These are phyloP conservation scores for Fusarium sp. DNA, from an alignment of 2,329 filamentous ascomycete genomes.

Conservation along the genomic window DNA sequence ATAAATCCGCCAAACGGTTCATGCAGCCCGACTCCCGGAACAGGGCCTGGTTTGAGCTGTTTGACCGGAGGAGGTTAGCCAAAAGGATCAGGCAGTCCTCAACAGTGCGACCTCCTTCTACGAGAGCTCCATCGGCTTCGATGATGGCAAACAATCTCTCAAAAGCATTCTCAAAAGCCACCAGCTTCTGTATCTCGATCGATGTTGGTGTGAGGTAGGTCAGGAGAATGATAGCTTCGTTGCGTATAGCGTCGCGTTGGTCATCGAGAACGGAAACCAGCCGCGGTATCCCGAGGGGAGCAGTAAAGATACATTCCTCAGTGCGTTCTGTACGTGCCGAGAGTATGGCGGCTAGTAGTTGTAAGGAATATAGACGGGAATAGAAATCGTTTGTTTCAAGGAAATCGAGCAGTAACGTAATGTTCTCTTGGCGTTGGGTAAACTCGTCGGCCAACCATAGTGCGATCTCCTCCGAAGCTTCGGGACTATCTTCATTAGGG, in stretches of 20 bases:
- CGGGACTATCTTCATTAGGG: slow-evolving; percentile 76
- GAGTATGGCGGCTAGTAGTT: slow-evolving; percentile 87
- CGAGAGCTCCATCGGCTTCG: slow-evolving; percentile 80
- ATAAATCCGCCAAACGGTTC: slow-evolving; percentile 73
- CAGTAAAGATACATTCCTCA: slow-evolving; percentile 92
- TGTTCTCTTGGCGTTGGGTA: slow-evolving; percentile 96
- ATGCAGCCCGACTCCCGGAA: slow-evolving; percentile 92
- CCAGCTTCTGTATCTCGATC: slow-evolving; percentile 89
- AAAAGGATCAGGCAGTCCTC: slow-evolving; percentile 93
- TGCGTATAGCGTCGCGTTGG: slow-evolving; percentile 83
- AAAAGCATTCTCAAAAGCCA: slow-evolving; percentile 95
- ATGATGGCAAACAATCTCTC: slow-evolving; percentile 87
- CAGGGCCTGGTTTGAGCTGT: slow-evolving; percentile 90
- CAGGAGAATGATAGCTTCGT: slow-evolving; percentile 86
- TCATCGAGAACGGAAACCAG: slow-evolving; percentile 88
- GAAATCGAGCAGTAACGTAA: slow-evolving; percentile 87
- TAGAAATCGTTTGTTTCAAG: slow-evolving; percentile 90
- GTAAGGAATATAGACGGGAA: slow-evolving; percentile 87
- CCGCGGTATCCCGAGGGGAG: slow-evolving; percentile 86
- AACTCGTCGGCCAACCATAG: slow-evolving; percentile 98
- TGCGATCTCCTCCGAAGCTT: slow-evolving; percentile 95
- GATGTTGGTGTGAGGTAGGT: slow-evolving; percentile 89
- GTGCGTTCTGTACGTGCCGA: slow-evolving; percentile 88
- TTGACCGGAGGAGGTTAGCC: slow-evolving; percentile 87
- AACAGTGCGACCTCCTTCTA: slow-evolving; percentile 84